These are phyloP conservation scores for Naganishia friedmannii DNA, from an alignment of 768 basidiomycete genomes.

Conservation along the genomic window DNA sequence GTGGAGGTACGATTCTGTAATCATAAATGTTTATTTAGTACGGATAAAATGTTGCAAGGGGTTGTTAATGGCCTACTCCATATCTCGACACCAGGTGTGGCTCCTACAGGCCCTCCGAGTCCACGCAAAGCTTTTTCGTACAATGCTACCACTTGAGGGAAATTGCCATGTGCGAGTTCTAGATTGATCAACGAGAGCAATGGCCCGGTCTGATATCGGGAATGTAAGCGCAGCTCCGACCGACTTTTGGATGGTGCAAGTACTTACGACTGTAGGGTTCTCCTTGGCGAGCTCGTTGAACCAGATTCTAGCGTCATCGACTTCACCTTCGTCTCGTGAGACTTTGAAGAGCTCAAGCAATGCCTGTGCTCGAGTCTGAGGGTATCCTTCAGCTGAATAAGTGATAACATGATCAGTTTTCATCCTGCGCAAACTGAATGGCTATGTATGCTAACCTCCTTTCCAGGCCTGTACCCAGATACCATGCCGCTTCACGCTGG, in stretches of 20 bases:
- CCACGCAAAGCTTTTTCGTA: slow-evolving; percentile 76
- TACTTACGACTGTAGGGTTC: slow-evolving; percentile 88
- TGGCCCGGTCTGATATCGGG: slow-evolving; percentile 54
- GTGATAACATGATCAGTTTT: not conserved
- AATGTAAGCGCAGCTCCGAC: not conserved
- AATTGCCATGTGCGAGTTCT: slow-evolving; percentile 57
- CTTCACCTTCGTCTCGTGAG: slow-evolving; percentile 72
- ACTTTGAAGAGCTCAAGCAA: slow-evolving; percentile 75
- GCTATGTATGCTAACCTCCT: slow-evolving; percentile 36
- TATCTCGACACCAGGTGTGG: slow-evolving; percentile 80
- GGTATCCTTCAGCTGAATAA: slow-evolving; percentile 16
- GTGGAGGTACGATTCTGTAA: slow-evolving; percentile 73
- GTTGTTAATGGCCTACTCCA: slow-evolving; percentile 57
- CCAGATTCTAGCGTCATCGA: slow-evolving; percentile 72
- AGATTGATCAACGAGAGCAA: slow-evolving; percentile 55
- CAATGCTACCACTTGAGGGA: slow-evolving; percentile 75
- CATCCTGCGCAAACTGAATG: not conserved
- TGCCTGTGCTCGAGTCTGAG: slow-evolving; percentile 50
- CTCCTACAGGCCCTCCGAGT: slow-evolving; percentile 52
- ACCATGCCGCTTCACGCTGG: slow-evolving; percentile 41
- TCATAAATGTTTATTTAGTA: not conserved
- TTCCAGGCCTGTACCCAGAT: slow-evolving; percentile 41
- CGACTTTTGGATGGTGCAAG: slow-evolving; percentile 18
- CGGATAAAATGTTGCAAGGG: not conserved
- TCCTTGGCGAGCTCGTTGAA: slow-evolving; percentile 78